phyloP scores from a whole-genome alignment of 129 eudicot genomes.

The Flaveria trinervia region DNA sequence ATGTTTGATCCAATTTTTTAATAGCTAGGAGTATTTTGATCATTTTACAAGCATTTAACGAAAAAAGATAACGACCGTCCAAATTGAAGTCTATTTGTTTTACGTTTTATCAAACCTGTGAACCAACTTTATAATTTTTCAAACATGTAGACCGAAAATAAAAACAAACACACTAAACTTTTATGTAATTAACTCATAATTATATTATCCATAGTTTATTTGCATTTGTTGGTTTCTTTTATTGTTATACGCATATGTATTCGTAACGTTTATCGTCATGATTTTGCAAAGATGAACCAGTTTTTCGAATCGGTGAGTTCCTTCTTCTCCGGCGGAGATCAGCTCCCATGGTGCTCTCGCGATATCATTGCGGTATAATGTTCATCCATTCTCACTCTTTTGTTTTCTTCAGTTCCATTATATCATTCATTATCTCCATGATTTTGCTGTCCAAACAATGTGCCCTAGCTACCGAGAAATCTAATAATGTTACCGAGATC shows the following conservation, averaged over 20 bases:
- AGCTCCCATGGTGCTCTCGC: slow-evolving; percentile 69
- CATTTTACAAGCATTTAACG: no score
- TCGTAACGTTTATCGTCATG: background rate
- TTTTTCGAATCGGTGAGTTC: slow-evolving; percentile 50
- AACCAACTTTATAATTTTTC: no score
- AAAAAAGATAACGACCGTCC: no score
- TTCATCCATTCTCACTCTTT: slow-evolving; percentile 2
- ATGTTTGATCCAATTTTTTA: no score
- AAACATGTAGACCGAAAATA: no score
- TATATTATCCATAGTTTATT: no score
- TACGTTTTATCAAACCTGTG: no score
- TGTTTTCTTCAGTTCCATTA: background rate
- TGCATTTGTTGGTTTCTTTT: no score
- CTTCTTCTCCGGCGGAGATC: slow-evolving; percentile 67
- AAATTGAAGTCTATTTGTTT: no score
- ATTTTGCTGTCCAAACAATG: background rate
- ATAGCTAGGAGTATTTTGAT: no score
- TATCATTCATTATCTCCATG: background rate
- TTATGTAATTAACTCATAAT: no score
- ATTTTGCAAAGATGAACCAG: slow-evolving; percentile 38
- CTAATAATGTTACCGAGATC: background rate
- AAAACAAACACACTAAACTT: no score
- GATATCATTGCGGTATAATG: slow-evolving; percentile 49
- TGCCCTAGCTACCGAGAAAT: background rate
- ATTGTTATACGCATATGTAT: background rate